Evolutionary conservation across 2,329 filamentous ascomycete species (phyloP).

Genomic region (Aureobasidium vineae): DNA sequence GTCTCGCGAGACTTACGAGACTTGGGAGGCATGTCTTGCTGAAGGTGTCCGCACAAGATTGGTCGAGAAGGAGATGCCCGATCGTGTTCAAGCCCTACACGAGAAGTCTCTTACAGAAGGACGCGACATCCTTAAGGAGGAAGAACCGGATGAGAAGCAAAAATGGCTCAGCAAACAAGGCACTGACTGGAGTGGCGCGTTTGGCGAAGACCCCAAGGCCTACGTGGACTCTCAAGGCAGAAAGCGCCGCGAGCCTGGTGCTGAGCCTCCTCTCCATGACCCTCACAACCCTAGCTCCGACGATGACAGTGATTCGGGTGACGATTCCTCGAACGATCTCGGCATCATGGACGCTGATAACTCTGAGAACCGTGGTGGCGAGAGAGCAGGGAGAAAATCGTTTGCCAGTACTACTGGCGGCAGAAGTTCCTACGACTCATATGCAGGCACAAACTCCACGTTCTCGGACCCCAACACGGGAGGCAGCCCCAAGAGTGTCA

Average conservation of each 20-base stretch:
- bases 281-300: constrained; percentile 48
- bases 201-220: constrained; percentile 70
- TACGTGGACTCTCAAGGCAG: constrained; percentile 55
- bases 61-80: constrained; percentile 71
- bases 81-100: constrained; percentile 70
- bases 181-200: constrained; percentile 82
- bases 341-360: constrained; percentile 58
- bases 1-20: constrained; percentile 87
- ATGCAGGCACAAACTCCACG: constrained; percentile 28
- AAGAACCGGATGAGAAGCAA: constrained; percentile 67
- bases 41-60: constrained; percentile 76
- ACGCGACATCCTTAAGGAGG: constrained; percentile 74
- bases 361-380: constrained; percentile 24
- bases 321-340: constrained; percentile 49
- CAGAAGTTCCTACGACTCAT: constrained; percentile 32
- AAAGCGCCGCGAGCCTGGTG: constrained; percentile 58
- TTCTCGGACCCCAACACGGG: constrained; percentile 4
- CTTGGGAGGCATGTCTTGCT: constrained; percentile 86
- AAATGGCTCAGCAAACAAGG: constrained; percentile 78
- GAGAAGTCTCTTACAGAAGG: constrained; percentile 76
- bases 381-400: constrained; percentile 35
- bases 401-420: constrained; percentile 34
- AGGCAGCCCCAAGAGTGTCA: constrained; percentile 57
- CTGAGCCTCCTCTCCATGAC: constrained; percentile 53
- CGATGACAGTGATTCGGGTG: constrained; percentile 44